Percentiles rank a stretch among this genome's conserved stretches.
Evolutionary conservation across 2,329 filamentous ascomycete genomes (phyloP).

Genomic region (Penicillium olsonii): DNA sequence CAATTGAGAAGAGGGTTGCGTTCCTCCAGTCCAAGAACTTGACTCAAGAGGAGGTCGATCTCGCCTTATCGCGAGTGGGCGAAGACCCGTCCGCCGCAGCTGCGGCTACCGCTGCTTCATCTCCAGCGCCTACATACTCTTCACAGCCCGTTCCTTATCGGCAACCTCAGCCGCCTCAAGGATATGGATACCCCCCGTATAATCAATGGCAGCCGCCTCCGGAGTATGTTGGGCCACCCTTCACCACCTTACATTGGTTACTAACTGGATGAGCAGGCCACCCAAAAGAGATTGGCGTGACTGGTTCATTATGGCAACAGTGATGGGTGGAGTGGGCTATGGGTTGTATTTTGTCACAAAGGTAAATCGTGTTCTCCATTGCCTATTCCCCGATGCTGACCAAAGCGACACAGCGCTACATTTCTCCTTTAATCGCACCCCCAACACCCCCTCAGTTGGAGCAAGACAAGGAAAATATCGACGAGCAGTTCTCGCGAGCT

Average conservation of each 20-base stretch:
- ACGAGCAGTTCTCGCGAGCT: conserved; percentile 89
- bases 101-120: conserved; percentile 49
- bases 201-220: conserved; percentile 57
- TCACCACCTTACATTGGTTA: not conserved
- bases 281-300: conserved; percentile 94
- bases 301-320: conserved; percentile 99
- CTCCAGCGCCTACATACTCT: conserved; percentile 52
- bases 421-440: conserved; percentile 85
- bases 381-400: conserved; percentile 13
- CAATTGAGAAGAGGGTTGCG: conserved; percentile 88
- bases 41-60: conserved; percentile 91
- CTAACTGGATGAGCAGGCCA: conserved; percentile 39
- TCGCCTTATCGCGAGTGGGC: conserved; percentile 74
- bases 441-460: conserved; percentile 92
- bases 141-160: conserved; percentile 42
- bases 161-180: conserved; percentile 43
- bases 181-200: conserved; percentile 55
- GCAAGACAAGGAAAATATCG: conserved; percentile 88
- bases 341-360: conserved; percentile 86
- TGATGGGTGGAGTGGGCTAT: conserved; percentile 85
- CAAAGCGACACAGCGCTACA: conserved; percentile 68
- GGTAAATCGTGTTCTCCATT: conserved; percentile 47
- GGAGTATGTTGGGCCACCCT: conserved; percentile 44
- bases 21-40: conserved; percentile 97
- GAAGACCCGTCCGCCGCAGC: conserved; percentile 54